These are phyloP conservation scores for Tuber indicum DNA, from an alignment of 495 filamentous ascomycete species.

Conservation along the genomic window DNA sequence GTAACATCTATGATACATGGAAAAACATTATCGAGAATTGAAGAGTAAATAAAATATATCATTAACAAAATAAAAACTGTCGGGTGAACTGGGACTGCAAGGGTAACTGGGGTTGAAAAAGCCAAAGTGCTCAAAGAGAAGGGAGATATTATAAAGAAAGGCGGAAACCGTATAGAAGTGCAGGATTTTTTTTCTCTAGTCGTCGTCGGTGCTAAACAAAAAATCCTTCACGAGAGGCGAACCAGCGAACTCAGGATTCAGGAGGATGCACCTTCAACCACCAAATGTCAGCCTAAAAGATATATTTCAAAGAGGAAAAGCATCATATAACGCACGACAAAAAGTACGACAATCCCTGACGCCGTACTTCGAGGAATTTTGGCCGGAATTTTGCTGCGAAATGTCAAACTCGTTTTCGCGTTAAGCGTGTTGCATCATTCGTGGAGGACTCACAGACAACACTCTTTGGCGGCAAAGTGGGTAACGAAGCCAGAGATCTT, in stretches of 20 bases:
- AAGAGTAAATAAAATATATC: conserved; percentile 6
- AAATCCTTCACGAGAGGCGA: conserved; percentile 66
- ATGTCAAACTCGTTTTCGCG: not conserved
- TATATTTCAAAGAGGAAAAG: conserved; percentile 13
- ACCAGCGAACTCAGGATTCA: conserved; percentile 65
- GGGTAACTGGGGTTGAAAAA: not conserved
- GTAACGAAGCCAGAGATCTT: conserved; percentile 57
- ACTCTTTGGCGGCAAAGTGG: conserved; percentile 63
- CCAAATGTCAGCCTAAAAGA: conserved; percentile 3
- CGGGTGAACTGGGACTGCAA: not conserved
- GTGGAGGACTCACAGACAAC: conserved; percentile 54
- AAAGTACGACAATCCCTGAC: conserved; percentile 62
- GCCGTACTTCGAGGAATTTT: conserved; percentile 60
- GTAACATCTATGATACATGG: not conserved
- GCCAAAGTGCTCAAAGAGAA: not conserved
- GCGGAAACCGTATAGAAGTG: not conserved
- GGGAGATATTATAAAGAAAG: not conserved
- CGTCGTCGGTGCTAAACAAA: conserved; percentile 45
- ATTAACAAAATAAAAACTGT: conserved; percentile 17
- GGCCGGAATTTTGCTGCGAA: conserved; percentile 58
- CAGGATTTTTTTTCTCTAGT: not conserved
- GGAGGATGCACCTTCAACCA: conserved; percentile 53
- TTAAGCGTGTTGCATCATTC: conserved; percentile 20
- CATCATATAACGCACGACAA: conserved; percentile 54
- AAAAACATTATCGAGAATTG: conserved; percentile 13